Evolutionary conservation across 2,329 filamentous ascomycete species (phyloP).

Genomic region (Ambrosiella xylebori): DNA sequence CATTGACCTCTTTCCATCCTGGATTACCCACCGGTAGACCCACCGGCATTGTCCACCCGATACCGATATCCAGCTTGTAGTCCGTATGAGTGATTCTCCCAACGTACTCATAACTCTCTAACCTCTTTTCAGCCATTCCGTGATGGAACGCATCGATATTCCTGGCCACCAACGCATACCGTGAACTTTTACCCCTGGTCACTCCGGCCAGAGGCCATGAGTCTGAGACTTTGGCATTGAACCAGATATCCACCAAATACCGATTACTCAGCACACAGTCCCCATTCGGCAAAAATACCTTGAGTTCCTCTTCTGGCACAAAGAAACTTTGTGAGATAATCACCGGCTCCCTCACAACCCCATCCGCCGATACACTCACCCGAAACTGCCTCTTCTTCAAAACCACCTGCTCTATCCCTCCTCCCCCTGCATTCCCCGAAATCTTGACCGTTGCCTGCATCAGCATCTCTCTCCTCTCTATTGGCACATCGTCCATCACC

Average conservation of each 20-base stretch:
- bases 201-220: conserved; percentile 35
- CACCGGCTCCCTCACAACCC: neutral
- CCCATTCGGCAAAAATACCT: conserved; percentile 30
- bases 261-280: conserved; percentile 31
- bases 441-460: neutral
- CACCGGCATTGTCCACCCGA: conserved; percentile 1
- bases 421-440: neutral
- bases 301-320: conserved; percentile 34
- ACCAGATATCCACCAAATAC: conserved; percentile 34
- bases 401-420: neutral
- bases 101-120: conserved; percentile 11
- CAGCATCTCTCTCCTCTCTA: neutral
- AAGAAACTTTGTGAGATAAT: conserved; percentile 21
- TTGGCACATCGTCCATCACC: neutral
- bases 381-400: neutral
- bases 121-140: neutral
- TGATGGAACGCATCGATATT: conserved; percentile 9
- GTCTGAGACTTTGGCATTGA: conserved; percentile 32
- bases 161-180: conserved; percentile 9
- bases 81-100: neutral
- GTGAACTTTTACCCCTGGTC: conserved; percentile 5
- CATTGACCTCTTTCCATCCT: neutral
- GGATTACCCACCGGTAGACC: neutral
- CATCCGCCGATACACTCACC: neutral
- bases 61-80: conserved; percentile 5